These are phyloP conservation scores for Xylariales sp. DNA, from an alignment of 2,329 filamentous ascomycete species.

Conservation along the genomic window DNA sequence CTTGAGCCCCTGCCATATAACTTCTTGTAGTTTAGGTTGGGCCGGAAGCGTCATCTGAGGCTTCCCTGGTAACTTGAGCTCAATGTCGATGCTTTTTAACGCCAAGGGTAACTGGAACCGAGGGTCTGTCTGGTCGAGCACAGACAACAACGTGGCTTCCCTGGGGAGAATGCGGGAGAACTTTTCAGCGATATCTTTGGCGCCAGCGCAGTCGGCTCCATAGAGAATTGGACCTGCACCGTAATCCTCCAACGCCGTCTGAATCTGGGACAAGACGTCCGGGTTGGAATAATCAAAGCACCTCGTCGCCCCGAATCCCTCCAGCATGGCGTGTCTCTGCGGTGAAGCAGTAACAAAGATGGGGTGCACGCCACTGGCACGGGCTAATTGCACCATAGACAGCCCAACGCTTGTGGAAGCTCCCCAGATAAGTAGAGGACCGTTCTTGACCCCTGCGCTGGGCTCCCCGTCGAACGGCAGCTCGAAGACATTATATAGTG, in stretches of 20 bases:
- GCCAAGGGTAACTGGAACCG: neutral
- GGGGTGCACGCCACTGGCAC: conserved; percentile 22
- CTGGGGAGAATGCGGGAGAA: neutral
- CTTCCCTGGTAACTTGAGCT: neutral
- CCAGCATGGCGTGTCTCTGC: conserved; percentile 27
- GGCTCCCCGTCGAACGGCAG: conserved; percentile 7
- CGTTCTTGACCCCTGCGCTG: conserved; percentile 8
- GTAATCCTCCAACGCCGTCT: neutral
- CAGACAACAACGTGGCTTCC: neutral
- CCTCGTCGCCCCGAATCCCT: conserved; percentile 26
- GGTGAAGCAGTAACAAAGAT: conserved; percentile 30
- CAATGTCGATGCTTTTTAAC: neutral
- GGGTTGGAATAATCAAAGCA: conserved; percentile 30
- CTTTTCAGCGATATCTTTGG: neutral
- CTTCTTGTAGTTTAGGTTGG: neutral
- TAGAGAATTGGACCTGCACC: neutral
- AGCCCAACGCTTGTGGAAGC: conserved; percentile 29
- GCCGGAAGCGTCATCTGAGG: neutral
- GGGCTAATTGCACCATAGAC: conserved; percentile 30
- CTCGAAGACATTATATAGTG: conserved; percentile 16
- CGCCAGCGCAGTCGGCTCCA: neutral
- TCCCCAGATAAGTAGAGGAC: conserved; percentile 32
- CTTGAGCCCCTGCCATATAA: neutral
- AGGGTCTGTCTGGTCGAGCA: neutral
- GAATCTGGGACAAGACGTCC: conserved; percentile 12